phyloP scores from a whole-genome alignment of 169 alveolate species.

The Plasmodium chabaudi region DNA sequence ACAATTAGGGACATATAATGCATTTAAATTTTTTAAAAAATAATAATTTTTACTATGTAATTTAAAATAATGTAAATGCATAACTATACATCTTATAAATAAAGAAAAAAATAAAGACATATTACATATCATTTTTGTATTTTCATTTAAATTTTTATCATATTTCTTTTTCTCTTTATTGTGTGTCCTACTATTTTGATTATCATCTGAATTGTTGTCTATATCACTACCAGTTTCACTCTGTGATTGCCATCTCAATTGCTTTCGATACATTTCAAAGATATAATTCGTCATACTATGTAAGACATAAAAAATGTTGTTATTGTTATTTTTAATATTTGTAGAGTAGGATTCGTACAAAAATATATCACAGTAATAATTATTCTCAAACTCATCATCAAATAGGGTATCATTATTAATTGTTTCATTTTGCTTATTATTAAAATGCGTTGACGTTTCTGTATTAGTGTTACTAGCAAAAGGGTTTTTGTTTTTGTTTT shows the following conservation, averaged over 20 bases:
- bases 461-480: neutral
- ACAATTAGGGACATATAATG: slow-evolving; percentile 33
- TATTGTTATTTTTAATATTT: slow-evolving; percentile 16
- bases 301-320: slow-evolving; percentile 8
- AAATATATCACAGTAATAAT: slow-evolving; percentile 15
- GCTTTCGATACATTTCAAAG: too few relatives aligned
- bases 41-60: slow-evolving; percentile 20
- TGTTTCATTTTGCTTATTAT: neutral
- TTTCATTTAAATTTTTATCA: neutral
- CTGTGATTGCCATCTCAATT: neutral
- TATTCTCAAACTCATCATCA: neutral
- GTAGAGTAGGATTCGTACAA: slow-evolving; percentile 3
- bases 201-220: neutral
- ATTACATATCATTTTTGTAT: slow-evolving; percentile 1
- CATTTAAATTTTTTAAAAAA: slow-evolving; percentile 22
- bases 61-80: slow-evolving; percentile 45
- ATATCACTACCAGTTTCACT: neutral
- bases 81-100: slow-evolving; percentile 17
- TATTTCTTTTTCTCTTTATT: neutral
- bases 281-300: neutral
- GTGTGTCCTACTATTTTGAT: neutral
- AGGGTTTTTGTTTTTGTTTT: neutral
- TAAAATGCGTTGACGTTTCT: neutral
- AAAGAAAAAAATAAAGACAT: slow-evolving; percentile 50
- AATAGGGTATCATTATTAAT: neutral